Evolutionary conservation across 495 filamentous ascomycete genomes (phyloP).

Genomic region (Melanomma pulvis-pyrius): DNA sequence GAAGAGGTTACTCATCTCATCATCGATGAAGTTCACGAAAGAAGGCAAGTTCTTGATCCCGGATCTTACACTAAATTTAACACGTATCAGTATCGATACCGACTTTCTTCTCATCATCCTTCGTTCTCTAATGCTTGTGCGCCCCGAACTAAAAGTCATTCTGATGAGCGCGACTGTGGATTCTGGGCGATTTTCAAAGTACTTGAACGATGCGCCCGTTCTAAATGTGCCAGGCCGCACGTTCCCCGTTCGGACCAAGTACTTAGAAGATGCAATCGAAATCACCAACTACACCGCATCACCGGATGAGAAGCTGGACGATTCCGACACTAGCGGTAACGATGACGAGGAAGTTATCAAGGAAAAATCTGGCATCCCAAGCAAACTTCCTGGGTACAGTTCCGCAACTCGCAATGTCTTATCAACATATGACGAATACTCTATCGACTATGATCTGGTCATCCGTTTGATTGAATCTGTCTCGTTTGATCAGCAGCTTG

Average conservation of each 20-base stretch:
- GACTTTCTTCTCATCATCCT: conserved; percentile 92
- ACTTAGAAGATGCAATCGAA: conserved; percentile 88
- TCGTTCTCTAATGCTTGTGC: conserved; percentile 70
- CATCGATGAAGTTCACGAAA: conserved; percentile 93
- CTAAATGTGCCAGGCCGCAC: conserved; percentile 89
- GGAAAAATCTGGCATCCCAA: conserved; percentile 33
- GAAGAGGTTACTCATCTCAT: conserved; percentile 88
- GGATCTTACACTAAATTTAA: background rate
- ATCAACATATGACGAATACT: conserved; percentile 78
- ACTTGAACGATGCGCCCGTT: conserved; percentile 80
- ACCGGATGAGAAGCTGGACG: conserved; percentile 8
- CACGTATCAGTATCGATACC: conserved; percentile 70
- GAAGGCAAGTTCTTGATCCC: conserved; percentile 47
- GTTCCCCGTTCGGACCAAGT: conserved; percentile 85
- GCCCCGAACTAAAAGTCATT: conserved; percentile 78
- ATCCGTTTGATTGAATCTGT: conserved; percentile 72
- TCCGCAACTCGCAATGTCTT: conserved; percentile 72
- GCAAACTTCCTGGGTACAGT: conserved; percentile 69
- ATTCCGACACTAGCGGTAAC: conserved; percentile 50
- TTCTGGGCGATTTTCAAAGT: conserved; percentile 84
- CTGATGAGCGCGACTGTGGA: conserved; percentile 97
- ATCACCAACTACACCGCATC: conserved; percentile 53
- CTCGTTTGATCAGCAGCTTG: conserved; percentile 64
- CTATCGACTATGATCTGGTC: conserved; percentile 82
- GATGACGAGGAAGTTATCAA: conserved; percentile 51